Base-by-base conservation (phyloP, 306 rosid genomes). In the Potentilla sterilis region DNA sequence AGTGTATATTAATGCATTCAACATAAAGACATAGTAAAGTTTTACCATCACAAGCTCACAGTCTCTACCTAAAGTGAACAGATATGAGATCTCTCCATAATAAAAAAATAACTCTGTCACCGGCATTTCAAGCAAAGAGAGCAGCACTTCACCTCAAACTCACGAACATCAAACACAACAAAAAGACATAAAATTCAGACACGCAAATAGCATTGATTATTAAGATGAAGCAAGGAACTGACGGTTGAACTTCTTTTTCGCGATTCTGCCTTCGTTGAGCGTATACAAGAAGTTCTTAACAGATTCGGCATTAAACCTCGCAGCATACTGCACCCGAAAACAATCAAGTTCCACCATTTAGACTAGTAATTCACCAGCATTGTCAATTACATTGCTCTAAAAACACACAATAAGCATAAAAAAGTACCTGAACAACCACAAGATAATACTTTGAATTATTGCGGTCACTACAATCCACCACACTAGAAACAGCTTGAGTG, bases 361-460 rank as follows among this genome's bases (percentile, higher is more conserved):
- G 6, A 32, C 19, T 37, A 21, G 16, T 69, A 19, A 61, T 35
- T 38, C 46, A 44, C 43, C 62, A 54, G 40, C 22, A 40, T 72
- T 38, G 51, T 9, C 46, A 40, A 55, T 12, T 14, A 0, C 38
- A 6, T 35, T 4, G 52, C 34, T 28, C 4, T 16, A 51, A 70
- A 49, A 22, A 49, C 24, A 49, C 41, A 61, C 9, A 3, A 14
- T 1, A 37, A 16, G 21, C 2, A n/a, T 38, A 21, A 76, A 10
- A 35, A 38, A 38, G 51, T 44, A 87, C 91, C 88, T 87, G 91
- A 78, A 94, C 89, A 9, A 94, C 89, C 52, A 87, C 96, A 67
- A 90, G 81, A 70, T 94, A 92, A 69, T 92, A 94, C 85, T 94
- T 94, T 2, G 97, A 92, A 72, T 94, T 92, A 66, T 86, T 94